phyloP scores from a whole-genome alignment of 139 green algal genomes.

The Astrephomene gubernaculifera region DNA sequence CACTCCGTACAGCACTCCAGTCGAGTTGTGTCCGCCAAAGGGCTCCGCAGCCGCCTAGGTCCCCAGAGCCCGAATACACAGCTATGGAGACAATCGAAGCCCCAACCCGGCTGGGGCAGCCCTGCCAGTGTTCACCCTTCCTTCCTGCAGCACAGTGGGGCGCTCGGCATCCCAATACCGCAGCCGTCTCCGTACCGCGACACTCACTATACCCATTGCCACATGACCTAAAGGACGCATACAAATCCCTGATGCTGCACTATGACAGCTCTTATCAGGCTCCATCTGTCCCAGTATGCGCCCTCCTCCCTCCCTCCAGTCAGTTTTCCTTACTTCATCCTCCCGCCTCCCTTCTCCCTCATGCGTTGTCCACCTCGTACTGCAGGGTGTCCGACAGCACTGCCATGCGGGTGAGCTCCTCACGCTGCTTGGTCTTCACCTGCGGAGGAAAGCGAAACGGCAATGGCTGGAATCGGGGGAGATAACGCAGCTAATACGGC shows the following conservation, averaged over 20 bases:
- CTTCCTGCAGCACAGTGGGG: too few relatives aligned
- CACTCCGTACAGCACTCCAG: too few relatives aligned
- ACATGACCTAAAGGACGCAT: background rate
- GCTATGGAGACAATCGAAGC: too few relatives aligned
- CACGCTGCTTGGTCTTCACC: slow-evolving; percentile 72
- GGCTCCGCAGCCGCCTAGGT: too few relatives aligned
- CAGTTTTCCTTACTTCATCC: background rate
- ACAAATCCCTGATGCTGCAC: too few relatives aligned
- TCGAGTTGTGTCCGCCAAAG: too few relatives aligned
- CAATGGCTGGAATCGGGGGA: background rate
- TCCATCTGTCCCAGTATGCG: background rate
- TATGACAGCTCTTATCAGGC: background rate
- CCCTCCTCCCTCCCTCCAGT: background rate
- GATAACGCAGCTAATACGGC: background rate
- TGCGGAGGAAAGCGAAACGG: slow-evolving; percentile 28
- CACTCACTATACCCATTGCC: background rate
- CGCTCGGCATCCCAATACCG: too few relatives aligned
- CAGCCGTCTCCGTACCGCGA: too few relatives aligned
- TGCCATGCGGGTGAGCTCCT: slow-evolving; percentile 72
- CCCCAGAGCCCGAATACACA: too few relatives aligned
- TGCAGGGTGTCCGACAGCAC: slow-evolving; percentile 72
- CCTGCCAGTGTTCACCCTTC: too few relatives aligned
- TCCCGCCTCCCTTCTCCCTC: background rate
- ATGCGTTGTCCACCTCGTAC: slow-evolving; percentile 66
- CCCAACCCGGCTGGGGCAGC: too few relatives aligned